Evolutionary conservation across 768 basidiomycete species (phyloP), one percentile per base, ranked within the genome.

Genomic region (Gloeophyllum trabeum): DNA sequence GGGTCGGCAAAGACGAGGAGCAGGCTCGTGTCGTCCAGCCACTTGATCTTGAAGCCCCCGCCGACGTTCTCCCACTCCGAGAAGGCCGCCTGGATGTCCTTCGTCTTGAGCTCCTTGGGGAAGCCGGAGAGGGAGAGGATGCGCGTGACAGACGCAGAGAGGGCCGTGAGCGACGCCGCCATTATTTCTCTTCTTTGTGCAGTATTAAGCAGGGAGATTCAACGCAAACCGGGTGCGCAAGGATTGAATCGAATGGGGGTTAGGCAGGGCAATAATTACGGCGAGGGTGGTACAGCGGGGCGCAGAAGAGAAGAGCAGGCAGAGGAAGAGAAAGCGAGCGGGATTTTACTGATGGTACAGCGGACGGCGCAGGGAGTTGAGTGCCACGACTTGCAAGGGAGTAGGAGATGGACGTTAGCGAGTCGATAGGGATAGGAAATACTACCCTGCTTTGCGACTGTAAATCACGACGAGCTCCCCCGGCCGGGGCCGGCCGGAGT

Each of bases 21-120:
- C 30, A 94, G 84, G 56, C 87, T 93, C 26, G 89, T 91, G 62
- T 99, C 96, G 61, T 99, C 93, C 53, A 79, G 75, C 96, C 96
- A 99, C 61, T 99, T 99, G 59, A 99, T 93, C 73, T 93, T 91
- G 70, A 94, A 96, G 19, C 96, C 96, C 22, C 94, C 96, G 43
- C 70, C 76, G 41, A 80, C 67, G 46, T 65, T 71, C 54, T 96
- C 91, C 75, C 84, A 98, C 35, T 92, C 90, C 39, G 80, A 69
- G 61, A 98, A 96, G 35, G 90, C 85, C 34, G 71, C 57, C 57
- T 97, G 92, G 39, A 99, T 87, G 62, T 99, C 96, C 60, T 90
- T 83, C 40, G 96, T 99, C 70, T 98, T 99, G 54, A 99, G 77
- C 66, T 92, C 85, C 58, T 92, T 85, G 6, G 88, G 75, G 58